Percentiles rank a stretch among this genome's conserved stretches.
phyloP scores from a whole-genome alignment of 257 asterid species.

The Buddleja alternifolia region DNA sequence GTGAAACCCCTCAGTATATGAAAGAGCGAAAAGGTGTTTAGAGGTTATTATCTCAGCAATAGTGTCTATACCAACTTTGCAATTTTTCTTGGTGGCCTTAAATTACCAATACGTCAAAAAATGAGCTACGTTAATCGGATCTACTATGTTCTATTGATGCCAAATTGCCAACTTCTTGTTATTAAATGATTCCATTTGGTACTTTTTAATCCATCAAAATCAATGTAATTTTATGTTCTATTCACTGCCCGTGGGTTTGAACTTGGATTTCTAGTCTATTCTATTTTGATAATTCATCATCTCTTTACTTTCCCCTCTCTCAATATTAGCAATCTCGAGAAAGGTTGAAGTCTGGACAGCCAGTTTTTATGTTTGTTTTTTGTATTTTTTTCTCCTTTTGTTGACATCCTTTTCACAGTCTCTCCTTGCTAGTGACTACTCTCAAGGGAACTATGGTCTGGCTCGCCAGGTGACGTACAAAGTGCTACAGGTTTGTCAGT shows the following conservation, averaged over 20 bases:
- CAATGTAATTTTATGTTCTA: not conserved
- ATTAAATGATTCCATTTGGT: not conserved
- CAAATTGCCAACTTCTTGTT: not conserved
- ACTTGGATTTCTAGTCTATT: not conserved
- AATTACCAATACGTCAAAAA: not conserved
- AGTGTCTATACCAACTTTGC: not conserved
- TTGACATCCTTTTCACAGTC: conserved; percentile 52
- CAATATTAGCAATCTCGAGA: not conserved
- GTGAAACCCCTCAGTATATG: too few species aligned
- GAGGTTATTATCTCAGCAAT: too few species aligned
- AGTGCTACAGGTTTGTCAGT: conserved; percentile 69
- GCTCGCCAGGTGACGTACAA: conserved; percentile 79
- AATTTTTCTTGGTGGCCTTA: not conserved
- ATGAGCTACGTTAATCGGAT: not conserved
- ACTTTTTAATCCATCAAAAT: not conserved
- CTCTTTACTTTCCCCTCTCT: not conserved
- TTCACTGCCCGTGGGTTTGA: not conserved
- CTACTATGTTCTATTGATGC: not conserved
- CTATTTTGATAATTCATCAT: not conserved
- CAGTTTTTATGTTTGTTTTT: conserved; percentile 9
- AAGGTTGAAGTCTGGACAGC: not conserved
- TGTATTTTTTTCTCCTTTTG: conserved; percentile 15
- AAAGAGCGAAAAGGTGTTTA: too few species aligned
- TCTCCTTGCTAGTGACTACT: conserved; percentile 82
- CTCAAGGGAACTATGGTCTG: conserved; percentile 75